Conservation (phyloP, 495 filamentous ascomycete genomes). For the Penicillium ucsense region DNA sequence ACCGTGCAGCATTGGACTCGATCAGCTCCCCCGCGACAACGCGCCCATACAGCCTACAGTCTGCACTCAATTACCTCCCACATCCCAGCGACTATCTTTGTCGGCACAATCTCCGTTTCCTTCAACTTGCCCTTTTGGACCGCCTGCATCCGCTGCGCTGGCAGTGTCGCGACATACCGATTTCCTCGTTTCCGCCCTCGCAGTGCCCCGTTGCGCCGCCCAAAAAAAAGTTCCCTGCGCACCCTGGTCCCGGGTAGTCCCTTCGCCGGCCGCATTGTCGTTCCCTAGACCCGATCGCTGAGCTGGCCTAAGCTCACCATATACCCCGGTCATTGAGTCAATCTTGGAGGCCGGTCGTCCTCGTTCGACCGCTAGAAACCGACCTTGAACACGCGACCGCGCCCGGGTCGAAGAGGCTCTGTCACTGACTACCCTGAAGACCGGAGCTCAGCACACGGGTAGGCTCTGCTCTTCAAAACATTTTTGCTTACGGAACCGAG, state of each 20-base stretch:
- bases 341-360: too few relatives aligned
- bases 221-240: constrained; percentile 15
- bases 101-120: constrained; percentile 30
- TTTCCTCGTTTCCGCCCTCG: constrained; percentile 8
- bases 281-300: constrained; percentile 11
- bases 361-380: neutral
- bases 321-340: constrained; percentile 1
- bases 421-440: too few relatives aligned
- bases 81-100: too few relatives aligned
- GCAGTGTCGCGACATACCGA: constrained; percentile 26
- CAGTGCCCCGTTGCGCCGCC: constrained; percentile 14
- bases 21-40: constrained; percentile 18
- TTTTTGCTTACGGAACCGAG: too few relatives aligned
- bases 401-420: neutral
- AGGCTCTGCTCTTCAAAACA: too few relatives aligned
- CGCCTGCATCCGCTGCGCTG: constrained; percentile 35
- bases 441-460: too few relatives aligned
- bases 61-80: too few relatives aligned
- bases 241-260: constrained; percentile 20
- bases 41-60: constrained; percentile 17
- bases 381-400: constrained; percentile 15
- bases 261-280: constrained; percentile 17
- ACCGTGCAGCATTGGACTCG: constrained; percentile 27
- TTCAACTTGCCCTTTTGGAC: constrained; percentile 33
- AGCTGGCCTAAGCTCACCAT: neutral